Evolutionary conservation across 129 eudicot species (phyloP).

Genomic region (Scalesia atractyloides): DNA sequence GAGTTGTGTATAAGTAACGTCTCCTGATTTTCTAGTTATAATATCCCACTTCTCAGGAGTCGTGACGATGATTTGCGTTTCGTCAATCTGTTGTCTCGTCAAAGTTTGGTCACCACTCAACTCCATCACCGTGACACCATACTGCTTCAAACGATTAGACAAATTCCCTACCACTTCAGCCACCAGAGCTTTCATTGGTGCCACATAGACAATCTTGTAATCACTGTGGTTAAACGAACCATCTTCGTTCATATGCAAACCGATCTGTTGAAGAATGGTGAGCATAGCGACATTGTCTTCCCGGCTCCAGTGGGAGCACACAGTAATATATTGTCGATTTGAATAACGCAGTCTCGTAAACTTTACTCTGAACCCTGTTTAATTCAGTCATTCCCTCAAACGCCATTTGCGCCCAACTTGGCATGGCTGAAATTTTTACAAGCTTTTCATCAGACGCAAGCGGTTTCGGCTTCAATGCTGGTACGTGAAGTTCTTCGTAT

Average conservation of each 20-base stretch:
- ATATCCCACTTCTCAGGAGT: conserved; percentile 99
- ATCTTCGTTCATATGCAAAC: conserved; percentile 69
- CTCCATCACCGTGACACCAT: conserved; percentile 82
- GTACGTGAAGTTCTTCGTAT: conserved; percentile 92
- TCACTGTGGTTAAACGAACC: conserved; percentile 68
- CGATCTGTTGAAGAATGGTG: conserved; percentile 89
- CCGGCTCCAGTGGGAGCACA: conserved; percentile 99
- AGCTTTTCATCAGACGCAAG: conserved; percentile 62
- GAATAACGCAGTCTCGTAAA: conserved; percentile 82
- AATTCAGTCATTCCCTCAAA: conserved; percentile 71
- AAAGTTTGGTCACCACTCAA: conserved; percentile 93
- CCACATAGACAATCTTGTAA: conserved; percentile 94
- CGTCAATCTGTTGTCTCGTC: conserved; percentile 90
- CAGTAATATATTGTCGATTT: conserved; percentile 66
- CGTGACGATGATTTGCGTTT: conserved; percentile 91
- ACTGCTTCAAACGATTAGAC: conserved; percentile 72
- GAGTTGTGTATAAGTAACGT: conserved; percentile 85
- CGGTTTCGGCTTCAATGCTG: conserved; percentile 80
- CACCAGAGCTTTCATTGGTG: conserved; percentile 97
- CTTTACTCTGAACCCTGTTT: conserved; percentile 94
- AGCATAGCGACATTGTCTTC: conserved; percentile 97
- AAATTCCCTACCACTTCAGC: conserved; percentile 93
- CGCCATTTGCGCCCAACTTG: conserved; percentile 93
- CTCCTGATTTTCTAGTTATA: conserved; percentile 91
- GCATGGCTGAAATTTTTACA: conserved; percentile 68